phyloP scores from a whole-genome alignment of 495 filamentous ascomycete genomes.

The Parachaetomium inaequale region DNA sequence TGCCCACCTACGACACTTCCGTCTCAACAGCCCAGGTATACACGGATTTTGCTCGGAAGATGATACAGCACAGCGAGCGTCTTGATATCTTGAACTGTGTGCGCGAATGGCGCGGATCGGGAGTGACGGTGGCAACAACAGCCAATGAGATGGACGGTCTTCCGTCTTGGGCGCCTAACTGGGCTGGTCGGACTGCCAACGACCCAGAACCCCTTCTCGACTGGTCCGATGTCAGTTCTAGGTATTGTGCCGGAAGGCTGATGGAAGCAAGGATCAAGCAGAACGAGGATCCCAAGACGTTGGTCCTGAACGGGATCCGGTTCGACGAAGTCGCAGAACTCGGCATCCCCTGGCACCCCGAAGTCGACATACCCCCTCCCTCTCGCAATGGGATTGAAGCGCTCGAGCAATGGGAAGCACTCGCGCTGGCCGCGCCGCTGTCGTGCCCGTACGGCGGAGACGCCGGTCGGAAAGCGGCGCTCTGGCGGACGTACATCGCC shows the following conservation, averaged over 20 bases:
- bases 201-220: neutral
- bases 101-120: neutral
- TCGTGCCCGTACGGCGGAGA: neutral
- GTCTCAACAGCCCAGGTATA: neutral
- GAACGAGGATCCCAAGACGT: neutral
- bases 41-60: neutral
- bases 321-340: neutral
- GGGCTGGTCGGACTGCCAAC: too few species aligned
- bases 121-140: neutral
- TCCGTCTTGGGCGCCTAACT: neutral
- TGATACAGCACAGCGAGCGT: neutral
- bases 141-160: neutral
- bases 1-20: neutral
- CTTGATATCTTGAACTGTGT: neutral
- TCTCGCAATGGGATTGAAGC: neutral
- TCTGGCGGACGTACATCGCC: neutral
- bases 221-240: neutral
- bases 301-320: neutral
- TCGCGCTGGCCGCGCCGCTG: neutral
- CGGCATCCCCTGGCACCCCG: neutral
- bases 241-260: neutral
- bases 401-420: neutral
- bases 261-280: neutral
- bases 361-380: neutral
- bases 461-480: too few species aligned